Conservation (phyloP, 306 rosid genomes). For the Pterocarpus santalinus region DNA sequence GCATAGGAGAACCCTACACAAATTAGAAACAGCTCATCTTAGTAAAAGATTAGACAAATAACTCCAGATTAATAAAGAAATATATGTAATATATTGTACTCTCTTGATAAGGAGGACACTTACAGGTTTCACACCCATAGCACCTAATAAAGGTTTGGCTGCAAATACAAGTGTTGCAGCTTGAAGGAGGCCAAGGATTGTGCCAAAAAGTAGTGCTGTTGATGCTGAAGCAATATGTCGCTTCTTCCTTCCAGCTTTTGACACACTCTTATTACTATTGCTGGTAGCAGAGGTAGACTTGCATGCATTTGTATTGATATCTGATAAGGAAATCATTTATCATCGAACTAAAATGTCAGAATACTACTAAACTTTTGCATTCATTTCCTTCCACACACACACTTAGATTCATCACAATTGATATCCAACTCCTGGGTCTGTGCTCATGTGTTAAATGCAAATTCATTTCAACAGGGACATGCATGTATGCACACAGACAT, state of each 20-base stretch:
- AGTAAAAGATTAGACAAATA: neutral
- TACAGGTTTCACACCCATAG: conserved; percentile 89
- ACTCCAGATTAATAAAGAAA: neutral
- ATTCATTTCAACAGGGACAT: neutral
- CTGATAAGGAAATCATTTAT: conserved; percentile 46
- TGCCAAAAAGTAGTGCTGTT: conserved; percentile 87
- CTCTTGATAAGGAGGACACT: conserved; percentile 42
- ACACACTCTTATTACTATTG: conserved; percentile 38
- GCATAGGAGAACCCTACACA: conserved; percentile 80
- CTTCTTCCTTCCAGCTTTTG: conserved; percentile 58
- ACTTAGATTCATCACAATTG: neutral
- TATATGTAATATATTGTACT: neutral
- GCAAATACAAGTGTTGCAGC: conserved; percentile 72
- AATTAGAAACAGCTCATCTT: neutral
- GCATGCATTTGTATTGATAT: conserved; percentile 38
- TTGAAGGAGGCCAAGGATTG: conserved; percentile 83
- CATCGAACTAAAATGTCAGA: too few species aligned
- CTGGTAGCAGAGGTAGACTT: conserved; percentile 38
- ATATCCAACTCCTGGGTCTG: neutral
- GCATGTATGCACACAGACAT: neutral
- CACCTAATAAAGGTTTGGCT: conserved; percentile 74
- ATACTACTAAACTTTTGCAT: too few species aligned
- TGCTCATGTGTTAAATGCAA: neutral
- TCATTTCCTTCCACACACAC: too few species aligned
- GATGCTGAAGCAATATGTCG: conserved; percentile 86